Base-by-base conservation (phyloP, 305 asterid genomes). In the Fraxinus paxiana region DNA sequence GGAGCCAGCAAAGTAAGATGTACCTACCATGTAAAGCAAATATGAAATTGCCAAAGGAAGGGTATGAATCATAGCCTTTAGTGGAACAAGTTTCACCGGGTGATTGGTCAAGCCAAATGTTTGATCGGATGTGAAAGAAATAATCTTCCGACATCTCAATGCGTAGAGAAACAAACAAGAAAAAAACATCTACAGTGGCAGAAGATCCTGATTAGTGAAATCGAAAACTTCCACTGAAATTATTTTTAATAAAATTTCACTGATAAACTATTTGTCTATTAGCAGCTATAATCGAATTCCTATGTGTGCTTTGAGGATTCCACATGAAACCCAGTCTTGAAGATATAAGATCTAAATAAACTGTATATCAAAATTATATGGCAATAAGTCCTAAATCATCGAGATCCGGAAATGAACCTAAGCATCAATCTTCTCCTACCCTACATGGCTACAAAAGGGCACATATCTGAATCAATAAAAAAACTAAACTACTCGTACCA, bases 11-110 rank as follows among this genome's bases (percentile, higher is more conserved):
- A 63, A 63, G 26, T 6, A n/a, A 26, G 77, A 33, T 51, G 24
- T 28, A 56, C 82, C 30, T 75, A 83, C 86, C 86, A 83, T 83
- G 80, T 83, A 83, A 83, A 83, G 41, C 83, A 83, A 75, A 65
- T 83, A 83, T 43, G 80, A 79, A 10, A 83, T 30, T 34, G 86
- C 81, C 65, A 83, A 69, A 1, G 86, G 86, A 46, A 81, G 54
- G 31, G 82, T 79, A 35, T 17, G 77, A 72, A 75, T 69, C 56
- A 79, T n/a, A 22, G 73, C 41, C 54, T 79, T 46, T 6, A 79
- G 41, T 10, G 83, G 83, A 15, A 83, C 80, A 5, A 79, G 71
- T 41, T 34, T 17, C 9, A 72, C 20, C 5, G 79, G 46, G 26
- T 26, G 56, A 15, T 30, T 73, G 13, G 37, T 59, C 17, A 15